A percentile compares a stretch with the other conserved stretches of the same genome.
Conservation (phyloP, 805 yeast genomes). For the Suhomyces pyralidae region DNA sequence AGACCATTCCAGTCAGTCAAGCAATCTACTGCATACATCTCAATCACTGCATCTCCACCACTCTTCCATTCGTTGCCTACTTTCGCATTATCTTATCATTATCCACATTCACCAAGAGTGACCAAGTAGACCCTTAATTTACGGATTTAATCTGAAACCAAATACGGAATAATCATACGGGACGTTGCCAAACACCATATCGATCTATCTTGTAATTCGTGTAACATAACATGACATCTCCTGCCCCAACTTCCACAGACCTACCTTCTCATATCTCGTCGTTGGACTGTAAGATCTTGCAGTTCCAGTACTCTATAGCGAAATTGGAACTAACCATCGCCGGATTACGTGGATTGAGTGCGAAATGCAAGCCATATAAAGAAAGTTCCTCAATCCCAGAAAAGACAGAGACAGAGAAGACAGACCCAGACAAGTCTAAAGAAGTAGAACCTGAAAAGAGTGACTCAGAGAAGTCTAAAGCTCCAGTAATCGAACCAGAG, state of each 20-base stretch:
- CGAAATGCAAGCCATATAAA: conserved; percentile 6
- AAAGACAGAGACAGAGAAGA: neutral
- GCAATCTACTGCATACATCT: neutral
- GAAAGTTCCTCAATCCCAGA: neutral
- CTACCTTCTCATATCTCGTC: conserved; percentile 16
- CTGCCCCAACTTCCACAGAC: neutral
- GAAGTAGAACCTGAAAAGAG: neutral
- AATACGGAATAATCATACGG: neutral
- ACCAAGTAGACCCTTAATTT: no score
- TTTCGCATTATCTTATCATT: neutral
- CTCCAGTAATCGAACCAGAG: neutral
- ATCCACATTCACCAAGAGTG: neutral
- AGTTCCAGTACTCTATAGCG: conserved; percentile 52
- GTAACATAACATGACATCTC: neutral
- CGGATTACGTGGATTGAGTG: conserved; percentile 25
- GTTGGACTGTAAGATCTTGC: conserved; percentile 55
- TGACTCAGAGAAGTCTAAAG: neutral
- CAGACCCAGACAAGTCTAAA: neutral
- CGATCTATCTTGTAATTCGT: no score
- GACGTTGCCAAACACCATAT: no score
- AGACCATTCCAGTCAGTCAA: neutral
- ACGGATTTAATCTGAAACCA: no score
- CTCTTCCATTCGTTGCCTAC: neutral
- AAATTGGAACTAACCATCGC: conserved; percentile 42
- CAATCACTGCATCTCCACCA: neutral